phyloP scores from a whole-genome alignment of 306 rosid genomes.

The Potentilla sterilis region DNA sequence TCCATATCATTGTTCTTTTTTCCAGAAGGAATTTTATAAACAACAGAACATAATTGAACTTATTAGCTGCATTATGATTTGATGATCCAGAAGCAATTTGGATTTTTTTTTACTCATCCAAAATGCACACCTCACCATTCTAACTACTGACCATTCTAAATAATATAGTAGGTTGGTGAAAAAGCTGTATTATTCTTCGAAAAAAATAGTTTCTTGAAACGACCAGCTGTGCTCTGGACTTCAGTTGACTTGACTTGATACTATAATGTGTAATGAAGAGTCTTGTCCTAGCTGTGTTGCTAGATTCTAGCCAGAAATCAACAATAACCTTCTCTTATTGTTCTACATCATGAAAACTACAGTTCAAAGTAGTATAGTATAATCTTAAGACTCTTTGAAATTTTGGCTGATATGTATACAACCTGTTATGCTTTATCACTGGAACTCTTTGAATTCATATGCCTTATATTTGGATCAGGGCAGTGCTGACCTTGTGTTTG shows the following conservation, averaged over 20 bases:
- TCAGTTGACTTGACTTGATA: background rate
- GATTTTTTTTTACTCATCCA: background rate
- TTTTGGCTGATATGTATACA: background rate
- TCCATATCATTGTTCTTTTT: background rate
- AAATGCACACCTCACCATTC: background rate
- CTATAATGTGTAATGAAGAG: background rate
- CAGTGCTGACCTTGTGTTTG: background rate
- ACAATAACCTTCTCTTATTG: background rate
- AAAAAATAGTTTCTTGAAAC: slow-evolving; percentile 10
- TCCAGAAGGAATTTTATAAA: background rate
- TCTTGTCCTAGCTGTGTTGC: slow-evolving; percentile 5
- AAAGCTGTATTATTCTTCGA: background rate
- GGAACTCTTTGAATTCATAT: background rate
- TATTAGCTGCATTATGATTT: background rate
- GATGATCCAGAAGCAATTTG: background rate
- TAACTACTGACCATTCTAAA: background rate
- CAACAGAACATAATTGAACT: background rate
- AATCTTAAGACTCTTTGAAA: background rate
- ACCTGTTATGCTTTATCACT: background rate
- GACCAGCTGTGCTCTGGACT: background rate
- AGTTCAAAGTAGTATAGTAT: background rate
- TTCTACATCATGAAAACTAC: background rate
- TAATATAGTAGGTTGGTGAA: background rate
- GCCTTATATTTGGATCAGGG: background rate
- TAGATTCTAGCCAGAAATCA: background rate